Percentiles rank a stretch among this genome's conserved stretches.
These are phyloP conservation scores for Tremellales sp. DNA, from an alignment of 1,284 basidiomycete genomes.

Conservation along the genomic window DNA sequence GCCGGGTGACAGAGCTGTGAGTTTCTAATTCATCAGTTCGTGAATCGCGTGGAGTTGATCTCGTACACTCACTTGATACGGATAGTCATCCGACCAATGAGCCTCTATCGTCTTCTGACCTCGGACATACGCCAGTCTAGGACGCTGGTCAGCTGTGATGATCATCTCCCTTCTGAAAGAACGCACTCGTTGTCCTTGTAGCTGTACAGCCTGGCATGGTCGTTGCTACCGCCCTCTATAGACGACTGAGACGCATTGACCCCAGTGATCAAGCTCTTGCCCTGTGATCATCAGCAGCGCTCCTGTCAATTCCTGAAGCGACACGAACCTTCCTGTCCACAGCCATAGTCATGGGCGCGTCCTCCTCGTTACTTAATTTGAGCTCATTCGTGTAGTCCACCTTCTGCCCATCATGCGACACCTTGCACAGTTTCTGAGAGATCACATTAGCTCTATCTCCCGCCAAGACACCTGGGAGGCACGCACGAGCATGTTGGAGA, in stretches of 20 bases:
- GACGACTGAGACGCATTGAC: conserved; percentile 70
- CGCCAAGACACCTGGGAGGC: not conserved
- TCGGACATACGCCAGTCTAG: conserved; percentile 57
- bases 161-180: not conserved
- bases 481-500: conserved; percentile 86
- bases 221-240: conserved; percentile 64
- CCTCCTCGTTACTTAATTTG: conserved; percentile 72
- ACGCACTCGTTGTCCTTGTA: conserved; percentile 58
- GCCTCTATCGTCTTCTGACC: conserved; percentile 62
- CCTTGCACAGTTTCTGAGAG: conserved; percentile 55
- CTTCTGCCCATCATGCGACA: conserved; percentile 56
- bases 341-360: conserved; percentile 90
- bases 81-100: conserved; percentile 67
- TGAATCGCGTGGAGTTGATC: not conserved
- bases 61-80: conserved; percentile 70
- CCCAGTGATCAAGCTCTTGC: conserved; percentile 65
- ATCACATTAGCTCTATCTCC: not conserved
- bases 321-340: conserved; percentile 59
- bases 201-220: conserved; percentile 72
- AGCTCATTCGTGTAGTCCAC: conserved; percentile 64
- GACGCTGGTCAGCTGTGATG: conserved; percentile 35
- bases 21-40: conserved; percentile 30
- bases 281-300: conserved; percentile 39
- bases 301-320: not conserved
- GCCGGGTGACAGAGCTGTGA: conserved; percentile 36